Evolutionary conservation across 768 basidiomycete species (phyloP), one percentile per base, ranked within the genome.

Genomic region (Kwoniella newhampshirensis): DNA sequence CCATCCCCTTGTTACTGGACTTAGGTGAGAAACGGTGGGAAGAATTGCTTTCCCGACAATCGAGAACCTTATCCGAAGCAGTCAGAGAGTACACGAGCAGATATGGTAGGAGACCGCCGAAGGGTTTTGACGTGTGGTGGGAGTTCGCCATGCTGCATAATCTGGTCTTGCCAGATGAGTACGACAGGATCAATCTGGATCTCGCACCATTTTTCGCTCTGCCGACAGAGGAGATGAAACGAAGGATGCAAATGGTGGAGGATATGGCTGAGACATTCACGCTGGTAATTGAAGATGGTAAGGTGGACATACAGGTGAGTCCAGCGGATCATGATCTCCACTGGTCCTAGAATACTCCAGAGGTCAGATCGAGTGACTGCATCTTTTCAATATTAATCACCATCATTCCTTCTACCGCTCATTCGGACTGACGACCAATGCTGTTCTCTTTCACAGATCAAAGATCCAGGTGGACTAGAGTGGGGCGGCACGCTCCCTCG

Each of bases 71-170:
- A 3, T 64, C 51, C 7, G 67, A 78, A 55, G 78, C 78, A 0
- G 75, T 78, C 0, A 40, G 11, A 23, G 78, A 78, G 59, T 79
- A 79, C 57, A 66, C 57, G 27, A 62, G 73, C 51, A 43, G 78
- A 37, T 74, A 79, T 54, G 75, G 74, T 15, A 55, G 78, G 9
- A 51, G 54, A 17, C 78, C 78, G 17, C 78, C 78, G 7, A 77
- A 67, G 60, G 78, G 78, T 1, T 78, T 78, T 44, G 78, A 78
- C 56, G 41, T 64, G 15, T 78, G 77, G 77, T 76, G 75, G 75
- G 67, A 76, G 0, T 74, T 67, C 50, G 72, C 67, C 0, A 59
- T 60, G 55, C 45, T 49, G 12, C 49, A 68, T 54, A 56, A 71
- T n/a, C 46, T 76, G 21, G 61, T 76, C 11, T 44, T 76, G 27